phyloP scores from a whole-genome alignment of 2,329 filamentous ascomycete genomes.

The Torrubiella hemipterigena region DNA sequence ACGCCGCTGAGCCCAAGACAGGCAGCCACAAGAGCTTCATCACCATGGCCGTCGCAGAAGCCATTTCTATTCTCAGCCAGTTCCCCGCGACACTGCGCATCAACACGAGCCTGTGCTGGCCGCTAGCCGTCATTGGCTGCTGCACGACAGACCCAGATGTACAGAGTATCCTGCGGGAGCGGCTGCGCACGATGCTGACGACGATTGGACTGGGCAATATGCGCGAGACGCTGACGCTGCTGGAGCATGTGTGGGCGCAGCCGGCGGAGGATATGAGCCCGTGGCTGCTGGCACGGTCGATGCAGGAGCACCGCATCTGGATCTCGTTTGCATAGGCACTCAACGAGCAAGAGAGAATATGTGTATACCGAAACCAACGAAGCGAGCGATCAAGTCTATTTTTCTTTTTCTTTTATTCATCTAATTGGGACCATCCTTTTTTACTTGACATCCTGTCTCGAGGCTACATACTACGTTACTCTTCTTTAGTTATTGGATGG shows the following conservation, averaged over 20 bases:
- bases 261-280: constrained; percentile 19
- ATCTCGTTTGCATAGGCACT: constrained; percentile 31
- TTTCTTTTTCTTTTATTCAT: no score
- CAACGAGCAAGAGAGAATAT: no score
- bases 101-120: constrained; percentile 28
- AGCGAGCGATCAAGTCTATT: no score
- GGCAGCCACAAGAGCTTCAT: constrained; percentile 15
- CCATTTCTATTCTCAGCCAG: constrained; percentile 17
- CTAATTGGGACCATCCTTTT: no score
- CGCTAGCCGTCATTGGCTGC: constrained; percentile 23
- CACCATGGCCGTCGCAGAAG: constrained; percentile 16
- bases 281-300: constrained; percentile 31
- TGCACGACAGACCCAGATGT: constrained; percentile 21
- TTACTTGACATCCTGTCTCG: no score
- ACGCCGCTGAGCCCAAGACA: no score
- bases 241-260: constrained; percentile 29
- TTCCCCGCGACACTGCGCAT: constrained; percentile 20
- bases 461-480: no score
- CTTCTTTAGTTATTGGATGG: no score
- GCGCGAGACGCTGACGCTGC: constrained; percentile 25
- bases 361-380: no score
- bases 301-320: constrained; percentile 33
- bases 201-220: constrained; percentile 33
- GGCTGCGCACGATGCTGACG: constrained; percentile 20
- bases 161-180: constrained; percentile 19